Conservation (phyloP, 2,329 filamentous ascomycete species). For the Hymenoscyphus fraxineus region DNA sequence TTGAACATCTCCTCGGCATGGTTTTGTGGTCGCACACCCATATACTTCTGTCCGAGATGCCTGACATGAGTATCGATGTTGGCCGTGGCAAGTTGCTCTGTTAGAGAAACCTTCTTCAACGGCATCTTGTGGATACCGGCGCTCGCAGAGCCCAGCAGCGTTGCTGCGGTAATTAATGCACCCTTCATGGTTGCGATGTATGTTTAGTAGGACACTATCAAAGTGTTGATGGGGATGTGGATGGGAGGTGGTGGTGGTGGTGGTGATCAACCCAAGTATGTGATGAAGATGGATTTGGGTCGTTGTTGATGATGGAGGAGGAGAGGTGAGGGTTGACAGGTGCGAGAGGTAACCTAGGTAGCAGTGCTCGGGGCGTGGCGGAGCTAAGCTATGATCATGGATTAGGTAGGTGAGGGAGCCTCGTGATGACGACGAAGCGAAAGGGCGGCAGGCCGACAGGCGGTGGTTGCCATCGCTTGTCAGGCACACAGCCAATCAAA, state of each 20-base stretch:
- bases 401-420: background rate
- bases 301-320: constrained; percentile 16
- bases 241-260: constrained; percentile 20
- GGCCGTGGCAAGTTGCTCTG: constrained; percentile 83
- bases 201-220: constrained; percentile 21
- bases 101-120: constrained; percentile 91
- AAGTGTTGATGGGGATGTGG: constrained; percentile 22
- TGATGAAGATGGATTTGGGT: constrained; percentile 16
- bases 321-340: background rate
- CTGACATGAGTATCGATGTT: constrained; percentile 79
- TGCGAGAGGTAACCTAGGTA: background rate
- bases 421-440: background rate
- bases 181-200: constrained; percentile 68
- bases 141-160: constrained; percentile 77
- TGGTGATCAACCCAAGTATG: constrained; percentile 22
- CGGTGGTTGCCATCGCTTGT: background rate
- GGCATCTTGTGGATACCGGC: constrained; percentile 94
- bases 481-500: background rate
- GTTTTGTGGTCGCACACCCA: constrained; percentile 69
- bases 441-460: background rate
- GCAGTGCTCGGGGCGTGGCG: background rate
- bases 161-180: constrained; percentile 70
- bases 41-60: constrained; percentile 91
- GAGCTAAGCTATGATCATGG: background rate
- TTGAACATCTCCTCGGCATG: constrained; percentile 78